phyloP scores from a whole-genome alignment of 495 filamentous ascomycete genomes.

The Jackrogersella minutella region DNA sequence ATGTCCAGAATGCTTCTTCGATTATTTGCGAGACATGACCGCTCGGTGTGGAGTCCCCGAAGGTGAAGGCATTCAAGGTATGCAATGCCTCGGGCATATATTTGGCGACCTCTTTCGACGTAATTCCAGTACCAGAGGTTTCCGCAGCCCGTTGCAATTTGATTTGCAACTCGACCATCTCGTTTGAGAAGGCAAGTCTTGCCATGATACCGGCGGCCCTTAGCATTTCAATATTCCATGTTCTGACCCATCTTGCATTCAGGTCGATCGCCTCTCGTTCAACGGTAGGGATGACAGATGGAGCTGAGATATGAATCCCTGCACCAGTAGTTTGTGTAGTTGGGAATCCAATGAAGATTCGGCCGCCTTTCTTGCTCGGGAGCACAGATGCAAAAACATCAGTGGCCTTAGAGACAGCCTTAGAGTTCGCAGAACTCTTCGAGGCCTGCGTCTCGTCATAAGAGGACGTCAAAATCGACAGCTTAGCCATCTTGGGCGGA shows the following conservation, averaged over 20 bases:
- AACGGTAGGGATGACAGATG: slow-evolving; percentile 97
- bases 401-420: slow-evolving; percentile 61
- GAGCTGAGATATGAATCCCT: slow-evolving; percentile 96
- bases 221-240: slow-evolving; percentile 97
- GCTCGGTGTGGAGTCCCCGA: slow-evolving; percentile 87
- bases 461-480: slow-evolving; percentile 88
- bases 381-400: slow-evolving; percentile 91
- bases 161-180: slow-evolving; percentile 77
- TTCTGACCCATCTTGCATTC: slow-evolving; percentile 90
- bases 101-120: slow-evolving; percentile 62
- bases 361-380: slow-evolving; percentile 81
- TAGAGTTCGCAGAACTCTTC: slow-evolving; percentile 52
- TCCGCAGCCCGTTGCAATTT: slow-evolving; percentile 59
- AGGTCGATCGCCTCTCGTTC: slow-evolving; percentile 97
- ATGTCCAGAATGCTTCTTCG: slow-evolving; percentile 94
- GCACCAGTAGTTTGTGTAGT: slow-evolving; percentile 96
- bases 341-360: slow-evolving; percentile 96
- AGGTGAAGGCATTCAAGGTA: slow-evolving; percentile 81
- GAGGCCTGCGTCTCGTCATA: slow-evolving; percentile 81
- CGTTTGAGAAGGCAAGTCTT: slow-evolving; percentile 82
- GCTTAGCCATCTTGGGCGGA: slow-evolving; percentile 82
- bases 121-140: slow-evolving; percentile 51
- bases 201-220: slow-evolving; percentile 89
- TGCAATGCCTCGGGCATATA: slow-evolving; percentile 82
- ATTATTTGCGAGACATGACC: slow-evolving; percentile 80